Conservation (phyloP, 805 yeast species). For the Kodamaea hsintzibuensis region DNA sequence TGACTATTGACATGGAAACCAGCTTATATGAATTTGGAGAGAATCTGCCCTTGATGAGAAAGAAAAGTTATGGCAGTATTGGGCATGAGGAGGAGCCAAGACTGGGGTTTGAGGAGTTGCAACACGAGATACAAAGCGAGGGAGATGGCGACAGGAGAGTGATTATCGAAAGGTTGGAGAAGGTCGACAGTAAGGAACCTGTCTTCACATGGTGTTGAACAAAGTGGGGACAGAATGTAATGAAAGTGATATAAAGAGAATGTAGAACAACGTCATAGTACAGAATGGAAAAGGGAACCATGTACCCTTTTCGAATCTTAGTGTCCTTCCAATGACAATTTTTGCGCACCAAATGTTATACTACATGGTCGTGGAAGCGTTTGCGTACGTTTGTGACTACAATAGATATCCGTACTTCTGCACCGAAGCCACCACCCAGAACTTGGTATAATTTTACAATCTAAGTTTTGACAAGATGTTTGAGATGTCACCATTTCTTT, state of each 20-base stretch:
- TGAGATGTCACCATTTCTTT: too few relatives aligned
- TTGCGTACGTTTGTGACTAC: too few relatives aligned
- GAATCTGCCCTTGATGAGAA: conserved; percentile 1
- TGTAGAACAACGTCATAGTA: neutral
- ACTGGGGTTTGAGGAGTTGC: conserved; percentile 13
- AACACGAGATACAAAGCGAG: neutral
- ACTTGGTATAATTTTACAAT: too few relatives aligned
- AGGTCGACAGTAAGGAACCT: conserved; percentile 56
- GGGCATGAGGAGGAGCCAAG: neutral
- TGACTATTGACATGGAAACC: conserved; percentile 32
- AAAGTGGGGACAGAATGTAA: neutral
- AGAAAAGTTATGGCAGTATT: conserved; percentile 5
- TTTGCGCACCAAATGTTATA: too few relatives aligned
- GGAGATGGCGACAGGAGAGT: conserved; percentile 37
- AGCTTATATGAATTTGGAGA: conserved; percentile 21
- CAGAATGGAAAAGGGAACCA: neutral
- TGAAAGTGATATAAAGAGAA: neutral
- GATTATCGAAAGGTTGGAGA: conserved; percentile 59
- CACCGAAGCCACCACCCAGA: neutral
- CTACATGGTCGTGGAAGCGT: too few relatives aligned
- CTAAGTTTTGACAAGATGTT: too few relatives aligned
- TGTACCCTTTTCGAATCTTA: neutral
- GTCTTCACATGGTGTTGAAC: conserved; percentile 65
- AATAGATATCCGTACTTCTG: neutral
- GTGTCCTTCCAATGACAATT: too few relatives aligned